Base-by-base conservation (phyloP, 345 rosid species). In the Salix suchowensis region DNA sequence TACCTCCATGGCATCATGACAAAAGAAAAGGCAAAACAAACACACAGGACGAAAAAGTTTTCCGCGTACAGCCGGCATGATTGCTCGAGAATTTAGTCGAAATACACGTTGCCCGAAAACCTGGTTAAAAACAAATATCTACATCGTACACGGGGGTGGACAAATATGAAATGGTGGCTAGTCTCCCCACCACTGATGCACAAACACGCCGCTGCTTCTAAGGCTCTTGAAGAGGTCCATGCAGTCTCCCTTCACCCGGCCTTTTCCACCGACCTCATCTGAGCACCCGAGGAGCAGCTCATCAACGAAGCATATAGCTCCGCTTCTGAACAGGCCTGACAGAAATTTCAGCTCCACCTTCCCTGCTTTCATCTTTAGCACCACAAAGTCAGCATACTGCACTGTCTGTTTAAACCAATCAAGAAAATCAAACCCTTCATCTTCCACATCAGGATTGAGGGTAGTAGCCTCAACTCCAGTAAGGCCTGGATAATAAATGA, bases 131-230 rank as follows among this genome's bases (percentile, higher is more conserved):
- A 4, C 1, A 36, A 36, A 36, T 36, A 5, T 36, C 37, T 5
- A 36, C 37, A 5, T 36, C 37, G 37, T 36, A 36, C 37, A 36
- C 37, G 37, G 37, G 52, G 14, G 13, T 16, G 36, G 1, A 6
- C 37, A 67, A 2, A 18, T 36, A 76, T 28, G 28, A 18, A 28
- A 4, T 72, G 84, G 70, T n/a, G 77, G 61, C 73, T 78, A 92
- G 58, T 85, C 79, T 55, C 81, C 91, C 91, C 92, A 90, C 97
- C 97, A 91, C 12, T 93, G 97, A 86, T 92, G 98, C 36, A 88
- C 97, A 85, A 85, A 95, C 77, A 92, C 86, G 46, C 96, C 98
- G 12, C 76, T 81, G 79, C 83, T 84, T 79, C 97, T 84, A 55
- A 95, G 91, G 80, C 89, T 87, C 82, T 81, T 82, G 75, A 88